phyloP scores from a whole-genome alignment of 2,329 filamentous ascomycete species.

The Cadophora sp. region DNA sequence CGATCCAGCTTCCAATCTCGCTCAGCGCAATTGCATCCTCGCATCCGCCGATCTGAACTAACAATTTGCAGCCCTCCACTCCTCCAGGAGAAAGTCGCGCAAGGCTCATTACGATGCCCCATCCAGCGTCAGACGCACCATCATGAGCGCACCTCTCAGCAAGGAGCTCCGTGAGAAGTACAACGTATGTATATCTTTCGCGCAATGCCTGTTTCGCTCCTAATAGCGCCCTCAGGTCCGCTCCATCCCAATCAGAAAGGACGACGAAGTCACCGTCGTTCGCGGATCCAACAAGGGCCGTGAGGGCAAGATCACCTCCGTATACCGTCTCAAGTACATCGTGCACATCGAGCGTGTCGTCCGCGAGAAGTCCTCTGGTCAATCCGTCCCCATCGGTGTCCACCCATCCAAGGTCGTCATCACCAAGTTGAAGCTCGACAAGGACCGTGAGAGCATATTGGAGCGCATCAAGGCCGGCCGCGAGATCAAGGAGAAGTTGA shows the following conservation, averaged over 20 bases:
- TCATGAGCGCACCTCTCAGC: slow-evolving; percentile 95
- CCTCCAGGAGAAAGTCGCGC: slow-evolving; percentile 97
- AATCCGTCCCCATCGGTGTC: slow-evolving; percentile 92
- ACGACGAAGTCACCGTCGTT: slow-evolving; percentile 92
- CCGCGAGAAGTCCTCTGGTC: slow-evolving; percentile 97
- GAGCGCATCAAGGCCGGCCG: slow-evolving; percentile 84
- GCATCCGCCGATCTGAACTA: slow-evolving; percentile 15
- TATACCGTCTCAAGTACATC: slow-evolving; percentile 98
- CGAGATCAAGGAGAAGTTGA: slow-evolving; percentile 72
- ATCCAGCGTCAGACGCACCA: slow-evolving; percentile 90
- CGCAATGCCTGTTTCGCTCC: background rate
- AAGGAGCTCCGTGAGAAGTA: slow-evolving; percentile 99
- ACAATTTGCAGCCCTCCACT: slow-evolving; percentile 62
- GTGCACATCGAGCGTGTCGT: slow-evolving; percentile 97
- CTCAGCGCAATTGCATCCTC: background rate
- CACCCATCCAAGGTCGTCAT: slow-evolving; percentile 97
- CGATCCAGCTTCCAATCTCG: slow-evolving; percentile 15
- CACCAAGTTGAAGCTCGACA: slow-evolving; percentile 98
- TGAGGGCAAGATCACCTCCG: slow-evolving; percentile 96
- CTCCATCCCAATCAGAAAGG: slow-evolving; percentile 96
- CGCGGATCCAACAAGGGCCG: slow-evolving; percentile 96
- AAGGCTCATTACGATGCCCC: slow-evolving; percentile 98
- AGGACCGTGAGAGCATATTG: slow-evolving; percentile 89
- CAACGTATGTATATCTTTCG: slow-evolving; percentile 72
- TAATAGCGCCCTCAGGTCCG: slow-evolving; percentile 70